Evolutionary conservation across 2,329 filamentous ascomycete genomes (phyloP), one percentile per base, ranked within the genome.

Genomic region (Pseudogymnoascus sp.): DNA sequence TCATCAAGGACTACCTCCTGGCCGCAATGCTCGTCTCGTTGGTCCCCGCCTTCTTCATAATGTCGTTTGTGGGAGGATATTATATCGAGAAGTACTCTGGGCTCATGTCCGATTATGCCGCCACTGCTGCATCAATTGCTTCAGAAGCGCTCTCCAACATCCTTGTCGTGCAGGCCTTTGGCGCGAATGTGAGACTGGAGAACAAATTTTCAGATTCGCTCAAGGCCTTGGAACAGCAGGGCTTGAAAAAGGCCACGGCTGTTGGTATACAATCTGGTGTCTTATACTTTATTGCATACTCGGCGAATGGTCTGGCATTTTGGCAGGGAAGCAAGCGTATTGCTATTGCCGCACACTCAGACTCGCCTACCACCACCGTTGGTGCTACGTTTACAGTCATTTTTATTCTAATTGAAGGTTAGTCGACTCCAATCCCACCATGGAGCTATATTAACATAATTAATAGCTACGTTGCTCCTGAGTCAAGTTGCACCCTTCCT

Each of bases 401-500:
- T 0, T 81, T 83, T 53, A 72, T 83, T 21, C 79, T 82, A 15
- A 72, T 83, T 7, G 80, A 83, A 65, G 65, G 84, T 26, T 85
- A 65, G 66, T 66, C 3, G 3, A 15, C 4, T 21, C 23, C 7
- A 44, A 33, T 60, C 17, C 35, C 33, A 56, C 13, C 26, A 44
- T 6, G 21, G 7, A 10, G 7, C n/a, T 50, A 29, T 19, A 9
- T 60, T 44, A 46, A 56, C 15, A 37, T 19, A 21, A 38, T 38
- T 2, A 50, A 50, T 19, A 70, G 68, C 68, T 33, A 66, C 84
- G 7, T 82, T 88, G 59, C 80, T 88, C 35, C 77, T 88, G 23
- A 84, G 85, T 31, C 80, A 82, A 61, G 83, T 88, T 60, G 85
- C 84, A 0, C 86, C 86, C 0, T 80, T 88, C 59, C 74, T 89